A percentile compares a stretch with the other conserved stretches of the same genome.
Conservation (phyloP, 345 rosid genomes). For the Linum lewisii region DNA sequence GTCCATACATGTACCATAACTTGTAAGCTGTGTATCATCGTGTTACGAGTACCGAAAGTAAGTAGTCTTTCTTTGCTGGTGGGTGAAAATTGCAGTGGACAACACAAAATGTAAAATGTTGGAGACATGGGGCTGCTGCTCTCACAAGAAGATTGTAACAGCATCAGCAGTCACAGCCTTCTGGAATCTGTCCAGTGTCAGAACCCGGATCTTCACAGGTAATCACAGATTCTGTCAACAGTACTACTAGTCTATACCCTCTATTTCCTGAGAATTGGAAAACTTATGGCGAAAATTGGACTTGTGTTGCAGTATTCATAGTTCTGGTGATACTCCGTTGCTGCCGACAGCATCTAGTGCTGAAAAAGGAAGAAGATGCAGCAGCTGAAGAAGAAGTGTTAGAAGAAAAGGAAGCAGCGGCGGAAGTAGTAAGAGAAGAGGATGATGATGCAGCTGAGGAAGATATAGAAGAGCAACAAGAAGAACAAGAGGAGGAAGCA, state of each 20-base stretch:
- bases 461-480: slow-evolving; percentile 21
- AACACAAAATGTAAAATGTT: slow-evolving; percentile 27
- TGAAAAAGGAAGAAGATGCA: slow-evolving; percentile 28
- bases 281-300: not conserved
- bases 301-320: slow-evolving; percentile 58
- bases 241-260: too few relatives aligned
- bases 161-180: slow-evolving; percentile 68
- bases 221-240: not conserved
- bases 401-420: slow-evolving; percentile 26
- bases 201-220: slow-evolving; percentile 77
- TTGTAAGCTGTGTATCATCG: slow-evolving; percentile 1
- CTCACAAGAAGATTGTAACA: slow-evolving; percentile 80
- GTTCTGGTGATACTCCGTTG: slow-evolving; percentile 55
- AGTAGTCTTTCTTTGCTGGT: too few relatives aligned
- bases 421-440: slow-evolving; percentile 18
- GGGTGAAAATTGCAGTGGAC: slow-evolving; percentile 35
- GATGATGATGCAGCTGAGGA: slow-evolving; percentile 27
- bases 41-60: too few relatives aligned
- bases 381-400: slow-evolving; percentile 18
- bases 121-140: slow-evolving; percentile 68
- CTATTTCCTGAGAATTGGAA: too few relatives aligned
- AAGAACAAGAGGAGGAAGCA: slow-evolving; percentile 16
- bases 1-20: not conserved
- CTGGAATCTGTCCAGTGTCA: slow-evolving; percentile 81
- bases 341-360: slow-evolving; percentile 39